phyloP scores from a whole-genome alignment of 1,284 basidiomycete genomes.

The Volvariella volvacea region DNA sequence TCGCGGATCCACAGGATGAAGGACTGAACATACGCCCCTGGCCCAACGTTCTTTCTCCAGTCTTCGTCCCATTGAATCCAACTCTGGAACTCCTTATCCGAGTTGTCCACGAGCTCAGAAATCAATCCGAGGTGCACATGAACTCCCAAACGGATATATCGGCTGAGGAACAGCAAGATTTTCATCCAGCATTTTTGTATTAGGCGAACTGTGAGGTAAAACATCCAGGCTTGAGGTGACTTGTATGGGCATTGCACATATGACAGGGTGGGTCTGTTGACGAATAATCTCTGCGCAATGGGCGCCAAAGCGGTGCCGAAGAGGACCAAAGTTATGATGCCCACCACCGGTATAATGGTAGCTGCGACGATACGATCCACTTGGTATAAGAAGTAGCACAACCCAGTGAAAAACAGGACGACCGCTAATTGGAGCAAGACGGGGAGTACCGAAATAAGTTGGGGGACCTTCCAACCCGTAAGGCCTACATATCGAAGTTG shows the following conservation, averaged over 20 bases:
- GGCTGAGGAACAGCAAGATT: no score
- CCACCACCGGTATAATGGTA: background rate
- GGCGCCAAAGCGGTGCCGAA: background rate
- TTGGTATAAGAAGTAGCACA: conserved; percentile 17
- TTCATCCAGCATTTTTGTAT: background rate
- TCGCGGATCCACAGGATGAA: no score
- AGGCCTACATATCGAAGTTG: conserved; percentile 21
- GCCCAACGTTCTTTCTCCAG: no score
- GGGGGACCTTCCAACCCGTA: conserved; percentile 17
- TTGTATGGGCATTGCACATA: conserved; percentile 4
- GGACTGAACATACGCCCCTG: no score
- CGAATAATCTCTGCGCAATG: conserved; percentile 10
- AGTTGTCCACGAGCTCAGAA: no score
- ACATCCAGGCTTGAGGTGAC: conserved; percentile 2
- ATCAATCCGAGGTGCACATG: no score
- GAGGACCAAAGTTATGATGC: background rate
- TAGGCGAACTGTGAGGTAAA: background rate
- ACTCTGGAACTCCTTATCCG: no score
- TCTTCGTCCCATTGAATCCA: no score
- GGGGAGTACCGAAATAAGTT: conserved; percentile 19
- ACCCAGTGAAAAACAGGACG: conserved; percentile 14
- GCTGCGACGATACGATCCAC: background rate
- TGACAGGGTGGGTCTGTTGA: background rate
- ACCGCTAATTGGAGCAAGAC: conserved; percentile 20
- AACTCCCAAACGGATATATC: no score